Percentiles rank a stretch among this genome's conserved stretches.
Evolutionary conservation across 2,329 filamentous ascomycete species (phyloP).

Genomic region (Aspergillus novofumigatus): DNA sequence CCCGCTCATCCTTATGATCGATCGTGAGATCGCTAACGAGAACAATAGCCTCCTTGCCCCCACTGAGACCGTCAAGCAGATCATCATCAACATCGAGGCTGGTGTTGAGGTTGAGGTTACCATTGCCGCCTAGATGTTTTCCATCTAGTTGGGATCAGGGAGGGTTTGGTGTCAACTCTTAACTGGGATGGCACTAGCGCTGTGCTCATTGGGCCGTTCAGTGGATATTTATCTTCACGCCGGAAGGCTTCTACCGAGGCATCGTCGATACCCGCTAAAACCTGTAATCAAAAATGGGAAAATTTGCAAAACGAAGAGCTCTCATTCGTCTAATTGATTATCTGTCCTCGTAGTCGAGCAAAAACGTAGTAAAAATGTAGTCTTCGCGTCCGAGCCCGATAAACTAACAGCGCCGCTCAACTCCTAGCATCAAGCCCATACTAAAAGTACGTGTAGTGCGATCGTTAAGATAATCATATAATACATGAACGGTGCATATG

Average conservation of each 20-base stretch:
- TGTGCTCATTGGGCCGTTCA: conserved; percentile 14
- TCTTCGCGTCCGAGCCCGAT: not conserved
- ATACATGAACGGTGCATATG: not conserved
- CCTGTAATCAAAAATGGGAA: conserved; percentile 27
- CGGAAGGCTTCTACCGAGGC: conserved; percentile 9
- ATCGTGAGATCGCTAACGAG: conserved; percentile 10
- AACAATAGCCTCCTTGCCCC: conserved; percentile 75
- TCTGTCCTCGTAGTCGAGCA: not conserved
- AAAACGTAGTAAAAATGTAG: not conserved
- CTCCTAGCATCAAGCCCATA: not conserved
- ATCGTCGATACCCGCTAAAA: conserved; percentile 28
- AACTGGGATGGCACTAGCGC: conserved; percentile 15
- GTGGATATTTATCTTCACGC: conserved; percentile 10
- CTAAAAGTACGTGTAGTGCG: not conserved
- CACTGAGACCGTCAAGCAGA: conserved; percentile 67
- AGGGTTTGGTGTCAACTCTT: conserved; percentile 21
- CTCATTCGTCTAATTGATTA: not conserved
- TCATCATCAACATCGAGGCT: conserved; percentile 53
- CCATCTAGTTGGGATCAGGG: conserved; percentile 20
- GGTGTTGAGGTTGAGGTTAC: conserved; percentile 53
- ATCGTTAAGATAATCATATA: not conserved
- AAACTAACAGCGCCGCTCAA: not conserved
- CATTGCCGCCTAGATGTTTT: conserved; percentile 46
- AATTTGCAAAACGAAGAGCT: conserved; percentile 29
- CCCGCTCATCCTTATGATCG: not conserved